phyloP scores from a whole-genome alignment of 2,329 filamentous ascomycete species.

The Aspergillus terreus region DNA sequence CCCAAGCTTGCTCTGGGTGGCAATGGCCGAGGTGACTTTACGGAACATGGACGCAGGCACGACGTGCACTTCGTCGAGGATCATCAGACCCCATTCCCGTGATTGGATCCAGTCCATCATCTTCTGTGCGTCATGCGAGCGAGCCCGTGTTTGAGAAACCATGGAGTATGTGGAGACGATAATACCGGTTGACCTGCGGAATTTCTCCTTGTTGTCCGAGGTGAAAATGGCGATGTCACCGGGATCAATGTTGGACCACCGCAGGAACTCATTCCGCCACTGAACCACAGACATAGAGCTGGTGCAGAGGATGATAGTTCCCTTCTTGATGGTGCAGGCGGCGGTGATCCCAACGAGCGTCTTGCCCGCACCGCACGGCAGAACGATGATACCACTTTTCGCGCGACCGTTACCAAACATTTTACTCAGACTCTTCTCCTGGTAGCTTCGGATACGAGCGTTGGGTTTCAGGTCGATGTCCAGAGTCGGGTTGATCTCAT shows the following conservation, averaged over 20 bases:
- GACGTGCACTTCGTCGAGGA: constrained; percentile 96
- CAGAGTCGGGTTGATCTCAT: constrained; percentile 81
- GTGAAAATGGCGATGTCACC: constrained; percentile 94
- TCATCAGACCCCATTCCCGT: constrained; percentile 95
- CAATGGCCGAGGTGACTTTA: constrained; percentile 87
- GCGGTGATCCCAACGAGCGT: constrained; percentile 97
- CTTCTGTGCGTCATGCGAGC: constrained; percentile 89
- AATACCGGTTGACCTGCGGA: constrained; percentile 86
- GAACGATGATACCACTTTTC: constrained; percentile 93
- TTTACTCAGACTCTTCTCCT: constrained; percentile 95
- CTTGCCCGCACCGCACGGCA: constrained; percentile 95
- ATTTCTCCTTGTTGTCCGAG: constrained; percentile 81
- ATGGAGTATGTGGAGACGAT: constrained; percentile 98
- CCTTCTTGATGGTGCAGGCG: constrained; percentile 96
- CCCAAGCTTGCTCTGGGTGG: constrained; percentile 91
- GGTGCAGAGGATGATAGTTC: constrained; percentile 89
- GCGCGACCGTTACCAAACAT: constrained; percentile 99
- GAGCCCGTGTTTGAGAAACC: constrained; percentile 86
- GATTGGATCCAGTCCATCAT: constrained; percentile 93
- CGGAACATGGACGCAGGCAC: constrained; percentile 96
- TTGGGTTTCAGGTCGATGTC: constrained; percentile 90
- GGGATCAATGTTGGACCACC: constrained; percentile 97
- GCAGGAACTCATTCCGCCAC: constrained; percentile 93
- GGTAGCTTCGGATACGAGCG: constrained; percentile 88
- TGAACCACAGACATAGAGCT: constrained; percentile 98